Evolutionary conservation across 169 alveolate genomes (phyloP).

Genomic region (Eimeria nieschulzi): DNA sequence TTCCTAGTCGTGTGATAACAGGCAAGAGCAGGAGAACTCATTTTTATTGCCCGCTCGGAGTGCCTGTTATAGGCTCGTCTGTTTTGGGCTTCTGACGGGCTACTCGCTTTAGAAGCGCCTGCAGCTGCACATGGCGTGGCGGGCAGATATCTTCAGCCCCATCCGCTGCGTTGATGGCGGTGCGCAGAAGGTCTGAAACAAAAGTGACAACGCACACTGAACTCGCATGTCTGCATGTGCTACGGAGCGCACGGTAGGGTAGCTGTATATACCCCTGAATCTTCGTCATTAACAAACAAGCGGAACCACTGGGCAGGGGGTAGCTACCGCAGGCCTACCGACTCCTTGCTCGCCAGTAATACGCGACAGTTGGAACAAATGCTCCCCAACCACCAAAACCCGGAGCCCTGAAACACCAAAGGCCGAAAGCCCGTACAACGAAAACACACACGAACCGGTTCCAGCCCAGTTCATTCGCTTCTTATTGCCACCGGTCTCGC

Average conservation of each 20-base stretch:
- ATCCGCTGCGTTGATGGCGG: not conserved
- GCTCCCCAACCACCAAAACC: constrained; percentile 13
- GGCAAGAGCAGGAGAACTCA: no score
- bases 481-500: no score
- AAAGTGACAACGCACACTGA: not conserved
- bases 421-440: no score
- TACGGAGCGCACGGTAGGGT: no score
- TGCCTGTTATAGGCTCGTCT: not conserved
- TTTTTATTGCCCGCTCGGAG: no score
- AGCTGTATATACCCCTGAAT: no score
- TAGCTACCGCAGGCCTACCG: not conserved
- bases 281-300: no score
- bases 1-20: no score
- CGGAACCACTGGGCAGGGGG: no score
- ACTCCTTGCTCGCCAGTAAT: not conserved
- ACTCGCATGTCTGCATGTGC: no score
- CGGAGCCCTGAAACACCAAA: not conserved
- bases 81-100: not conserved
- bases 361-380: not conserved
- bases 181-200: not conserved
- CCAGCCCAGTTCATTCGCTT: no score
- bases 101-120: not conserved
- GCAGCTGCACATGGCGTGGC: not conserved
- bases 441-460: no score
- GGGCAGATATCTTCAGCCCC: not conserved